phyloP scores from a whole-genome alignment of 257 asterid genomes.

The Primulina huaijiensis region DNA sequence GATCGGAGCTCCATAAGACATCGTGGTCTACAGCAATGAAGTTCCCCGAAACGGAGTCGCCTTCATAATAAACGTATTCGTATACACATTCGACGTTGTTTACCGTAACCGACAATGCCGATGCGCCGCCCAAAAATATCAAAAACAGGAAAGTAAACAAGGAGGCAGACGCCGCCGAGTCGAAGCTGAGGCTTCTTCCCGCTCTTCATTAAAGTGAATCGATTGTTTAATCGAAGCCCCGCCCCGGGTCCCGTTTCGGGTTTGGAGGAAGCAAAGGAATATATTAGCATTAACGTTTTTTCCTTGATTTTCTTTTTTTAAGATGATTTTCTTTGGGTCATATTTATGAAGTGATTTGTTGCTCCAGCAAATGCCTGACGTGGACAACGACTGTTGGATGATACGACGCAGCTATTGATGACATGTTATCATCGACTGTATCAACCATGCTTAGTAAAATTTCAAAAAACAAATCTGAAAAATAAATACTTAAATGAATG shows the following conservation, averaged over 20 bases:
- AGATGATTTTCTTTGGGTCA: too few species aligned
- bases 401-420: background rate
- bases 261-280: conserved; percentile 15
- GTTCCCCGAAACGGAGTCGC: conserved; percentile 77
- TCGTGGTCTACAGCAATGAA: conserved; percentile 81
- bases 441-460: background rate
- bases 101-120: conserved; percentile 67
- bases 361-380: background rate
- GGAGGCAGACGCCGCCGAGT: conserved; percentile 29
- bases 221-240: conserved; percentile 14
- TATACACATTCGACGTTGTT: conserved; percentile 67
- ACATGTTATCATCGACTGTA: background rate
- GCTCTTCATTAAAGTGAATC: conserved; percentile 24
- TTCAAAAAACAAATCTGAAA: too few species aligned
- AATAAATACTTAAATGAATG: too few species aligned
- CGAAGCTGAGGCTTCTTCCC: conserved; percentile 33
- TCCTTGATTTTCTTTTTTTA: too few species aligned
- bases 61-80: conserved; percentile 73
- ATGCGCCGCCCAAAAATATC: conserved; percentile 36
- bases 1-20: conserved; percentile 66
- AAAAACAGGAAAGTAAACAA: conserved; percentile 35
- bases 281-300: background rate
- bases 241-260: conserved; percentile 19
- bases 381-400: background rate
- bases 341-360: background rate